Evolutionary conservation across 2,329 filamentous ascomycete species (phyloP).

Genomic region (Colletotrichum sp.): DNA sequence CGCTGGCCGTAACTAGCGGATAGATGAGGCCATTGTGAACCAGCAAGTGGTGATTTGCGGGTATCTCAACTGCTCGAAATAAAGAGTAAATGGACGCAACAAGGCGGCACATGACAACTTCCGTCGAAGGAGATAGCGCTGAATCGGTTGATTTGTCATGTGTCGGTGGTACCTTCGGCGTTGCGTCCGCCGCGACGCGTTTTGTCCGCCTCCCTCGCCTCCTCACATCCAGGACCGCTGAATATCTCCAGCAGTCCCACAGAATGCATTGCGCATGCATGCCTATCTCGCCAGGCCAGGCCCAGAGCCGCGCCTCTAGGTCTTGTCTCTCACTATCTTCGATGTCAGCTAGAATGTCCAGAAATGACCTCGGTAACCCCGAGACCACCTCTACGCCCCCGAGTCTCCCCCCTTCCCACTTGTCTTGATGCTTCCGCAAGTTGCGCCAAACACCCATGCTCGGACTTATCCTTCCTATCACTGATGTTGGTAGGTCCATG

Average conservation of each 20-base stretch:
- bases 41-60: constrained; percentile 22
- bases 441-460: constrained; percentile 20
- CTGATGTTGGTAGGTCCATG: constrained; percentile 21
- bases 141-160: neutral
- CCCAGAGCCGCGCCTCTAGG: constrained; percentile 22
- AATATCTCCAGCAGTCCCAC: constrained; percentile 31
- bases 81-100: constrained; percentile 29
- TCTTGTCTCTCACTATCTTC: neutral
- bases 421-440: constrained; percentile 11
- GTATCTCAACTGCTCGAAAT: constrained; percentile 14
- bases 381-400: constrained; percentile 32
- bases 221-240: constrained; percentile 27
- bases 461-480: constrained; percentile 10
- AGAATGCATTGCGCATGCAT: constrained; percentile 30
- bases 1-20: constrained; percentile 27
- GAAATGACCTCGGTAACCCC: constrained; percentile 28
- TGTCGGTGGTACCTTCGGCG: neutral
- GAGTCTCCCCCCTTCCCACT: constrained; percentile 2
- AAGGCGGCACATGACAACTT: constrained; percentile 27
- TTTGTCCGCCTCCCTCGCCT: neutral
- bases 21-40: constrained; percentile 30
- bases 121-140: neutral
- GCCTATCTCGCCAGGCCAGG: constrained; percentile 29
- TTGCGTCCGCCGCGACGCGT: neutral
- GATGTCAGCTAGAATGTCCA: constrained; percentile 29